Percentiles rank a stretch among this genome's conserved stretches.
These are phyloP conservation scores for Silene noctiflora DNA, from an alignment of 179 eudicot genomes.

Conservation along the genomic window DNA sequence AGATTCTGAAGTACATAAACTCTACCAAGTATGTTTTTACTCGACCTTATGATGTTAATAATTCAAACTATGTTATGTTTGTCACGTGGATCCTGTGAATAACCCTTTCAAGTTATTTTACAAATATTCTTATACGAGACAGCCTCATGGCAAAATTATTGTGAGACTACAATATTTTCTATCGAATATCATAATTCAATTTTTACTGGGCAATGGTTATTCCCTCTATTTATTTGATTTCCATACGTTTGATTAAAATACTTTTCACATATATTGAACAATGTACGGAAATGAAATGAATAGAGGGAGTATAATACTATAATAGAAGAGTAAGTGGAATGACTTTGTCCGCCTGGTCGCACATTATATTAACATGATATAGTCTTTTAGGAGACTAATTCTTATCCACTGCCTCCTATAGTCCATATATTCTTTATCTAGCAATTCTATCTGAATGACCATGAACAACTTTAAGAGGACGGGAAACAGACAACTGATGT, in stretches of 20 bases:
- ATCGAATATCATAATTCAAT: no score
- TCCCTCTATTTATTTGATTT: no score
- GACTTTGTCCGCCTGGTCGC: no score
- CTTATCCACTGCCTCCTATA: neutral
- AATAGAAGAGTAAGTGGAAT: no score
- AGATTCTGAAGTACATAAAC: constrained; percentile 43
- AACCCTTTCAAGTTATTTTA: neutral
- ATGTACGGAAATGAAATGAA: no score
- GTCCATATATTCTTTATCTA: neutral
- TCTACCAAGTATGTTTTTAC: constrained; percentile 32
- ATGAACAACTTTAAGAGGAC: neutral
- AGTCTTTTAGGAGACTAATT: no score
- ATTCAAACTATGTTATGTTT: neutral
- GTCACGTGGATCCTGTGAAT: neutral
- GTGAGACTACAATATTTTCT: neutral
- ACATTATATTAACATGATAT: no score
- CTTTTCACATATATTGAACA: no score
- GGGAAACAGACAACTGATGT: neutral
- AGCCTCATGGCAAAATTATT: neutral
- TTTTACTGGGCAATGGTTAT: neutral
- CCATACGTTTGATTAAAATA: no score
- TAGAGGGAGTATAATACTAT: no score
- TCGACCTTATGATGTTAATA: neutral
- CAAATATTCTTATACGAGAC: neutral
- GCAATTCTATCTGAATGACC: neutral